These are phyloP conservation scores for Sporopachydermia lactativora DNA, from an alignment of 805 yeast genomes.

Conservation along the genomic window DNA sequence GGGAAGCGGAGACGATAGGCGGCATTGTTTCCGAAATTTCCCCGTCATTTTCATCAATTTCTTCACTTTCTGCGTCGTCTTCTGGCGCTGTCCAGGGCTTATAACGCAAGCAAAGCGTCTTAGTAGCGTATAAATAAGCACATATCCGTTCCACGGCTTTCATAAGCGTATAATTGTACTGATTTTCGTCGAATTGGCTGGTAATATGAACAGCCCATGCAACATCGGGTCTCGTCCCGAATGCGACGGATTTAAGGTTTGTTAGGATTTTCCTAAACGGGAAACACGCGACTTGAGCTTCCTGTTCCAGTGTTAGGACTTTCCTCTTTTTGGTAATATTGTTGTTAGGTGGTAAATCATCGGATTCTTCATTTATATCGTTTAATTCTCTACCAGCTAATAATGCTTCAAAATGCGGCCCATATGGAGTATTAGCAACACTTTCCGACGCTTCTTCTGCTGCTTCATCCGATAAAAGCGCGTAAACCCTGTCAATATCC, in stretches of 20 bases:
- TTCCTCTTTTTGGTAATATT: neutral
- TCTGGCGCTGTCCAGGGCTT: neutral
- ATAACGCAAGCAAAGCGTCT: neutral
- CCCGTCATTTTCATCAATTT: no score
- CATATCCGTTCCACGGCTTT: neutral
- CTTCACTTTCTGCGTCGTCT: neutral
- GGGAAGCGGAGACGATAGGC: neutral
- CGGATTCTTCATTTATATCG: no score
- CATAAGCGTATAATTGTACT: neutral
- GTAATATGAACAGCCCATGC: neutral
- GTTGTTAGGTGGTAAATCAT: no score
- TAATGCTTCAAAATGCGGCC: neutral
- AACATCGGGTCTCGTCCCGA: neutral
- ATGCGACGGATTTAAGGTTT: neutral
- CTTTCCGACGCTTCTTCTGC: neutral
- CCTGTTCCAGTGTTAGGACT: neutral
- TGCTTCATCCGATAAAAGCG: neutral
- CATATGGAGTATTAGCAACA: no score
- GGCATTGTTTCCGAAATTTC: neutral
- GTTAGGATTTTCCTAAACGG: neutral
- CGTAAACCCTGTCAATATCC: neutral
- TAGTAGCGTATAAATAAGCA: constrained; percentile 1
- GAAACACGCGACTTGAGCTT: neutral
- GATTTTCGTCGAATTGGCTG: neutral
- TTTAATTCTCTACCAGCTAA: neutral